These are phyloP conservation scores for Eucalyptus erythrocorys DNA, from an alignment of 345 rosid species.

Conservation along the genomic window DNA sequence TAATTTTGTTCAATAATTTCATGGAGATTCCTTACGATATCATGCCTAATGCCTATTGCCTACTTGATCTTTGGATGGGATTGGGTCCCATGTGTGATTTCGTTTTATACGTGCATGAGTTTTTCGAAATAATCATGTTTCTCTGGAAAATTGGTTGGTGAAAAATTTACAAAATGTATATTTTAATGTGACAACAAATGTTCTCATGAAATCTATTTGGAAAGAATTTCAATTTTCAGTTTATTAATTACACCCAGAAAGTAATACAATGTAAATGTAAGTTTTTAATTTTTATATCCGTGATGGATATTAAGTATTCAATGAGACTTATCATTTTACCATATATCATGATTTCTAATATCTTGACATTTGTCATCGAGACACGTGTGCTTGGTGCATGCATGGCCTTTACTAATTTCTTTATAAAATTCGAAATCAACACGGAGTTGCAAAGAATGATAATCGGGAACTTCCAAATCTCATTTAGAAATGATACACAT, in stretches of 20 bases:
- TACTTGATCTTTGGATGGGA: neutral
- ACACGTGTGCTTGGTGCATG: neutral
- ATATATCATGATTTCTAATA: fast-evolving
- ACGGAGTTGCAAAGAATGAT: neutral
- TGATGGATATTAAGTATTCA: neutral
- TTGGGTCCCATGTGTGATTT: neutral
- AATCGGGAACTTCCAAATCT: fast-evolving
- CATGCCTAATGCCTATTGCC: neutral
- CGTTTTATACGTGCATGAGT: neutral
- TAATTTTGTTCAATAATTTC: neutral
- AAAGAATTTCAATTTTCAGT: neutral
- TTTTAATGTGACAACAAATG: neutral
- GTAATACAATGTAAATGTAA: neutral
- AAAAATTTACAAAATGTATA: neutral
- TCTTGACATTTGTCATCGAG: neutral
- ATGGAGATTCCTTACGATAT: neutral
- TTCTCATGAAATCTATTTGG: neutral
- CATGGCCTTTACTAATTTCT: neutral
- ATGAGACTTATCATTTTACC: neutral
- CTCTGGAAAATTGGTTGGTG: neutral
- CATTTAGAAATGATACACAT: fast-evolving
- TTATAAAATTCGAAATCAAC: neutral
- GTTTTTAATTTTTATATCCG: fast-evolving
- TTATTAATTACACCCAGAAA: fast-evolving
- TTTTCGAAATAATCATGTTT: neutral